Base-by-base conservation (phyloP, 306 rosid genomes). In the Trichosanthes truncata region DNA sequence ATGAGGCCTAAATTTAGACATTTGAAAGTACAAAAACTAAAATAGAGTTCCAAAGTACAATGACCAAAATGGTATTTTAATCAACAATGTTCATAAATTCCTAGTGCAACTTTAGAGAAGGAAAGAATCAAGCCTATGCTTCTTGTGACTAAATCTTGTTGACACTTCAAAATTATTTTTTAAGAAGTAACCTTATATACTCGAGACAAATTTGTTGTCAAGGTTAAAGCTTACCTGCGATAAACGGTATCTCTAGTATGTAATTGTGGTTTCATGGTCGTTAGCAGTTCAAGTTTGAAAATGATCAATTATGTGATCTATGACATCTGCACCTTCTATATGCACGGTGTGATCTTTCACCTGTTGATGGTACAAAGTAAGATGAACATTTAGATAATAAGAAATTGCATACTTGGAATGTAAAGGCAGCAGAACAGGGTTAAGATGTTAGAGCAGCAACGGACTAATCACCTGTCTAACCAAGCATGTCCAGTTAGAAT, bases 261-360 rank as follows among this genome's bases (percentile, higher is more conserved):
- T 25, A 46, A 48, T 62, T 33, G n/a, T 15, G 8, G 17, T 5
- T 59, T 43, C 8, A 55, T 41, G 29, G 25, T 15, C 48, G 20
- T 51, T 51, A 49, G 73, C 29, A 8, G 80, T 62, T 84, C 91
- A 93, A 10, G 78, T 82, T 31, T 84, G 86, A 86, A 95, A 93
- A 90, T 88, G 91, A 82, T 95, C 96, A 12, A 95, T 91, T 88
- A 95, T 95, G 85, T 95, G 97, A 48, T 86, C 86, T 29, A 95
- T 88, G 79, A 95, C 97, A 86, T 95, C 99, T 36, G 91, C 99
- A 18, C 99, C 99, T 89, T 95, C 99, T 79, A 83, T 86, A 79
- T 93, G 97, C 51, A 79, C 82, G 48, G 78, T 79, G 83, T 83
- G 82, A 83, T 95, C 88, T 88, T 93, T 95, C 72, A 95, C 99